Evolutionary conservation across 805 yeast species (phyloP), one percentile per base, ranked within the genome.

Genomic region (Wickerhamiella sorbophila): DNA sequence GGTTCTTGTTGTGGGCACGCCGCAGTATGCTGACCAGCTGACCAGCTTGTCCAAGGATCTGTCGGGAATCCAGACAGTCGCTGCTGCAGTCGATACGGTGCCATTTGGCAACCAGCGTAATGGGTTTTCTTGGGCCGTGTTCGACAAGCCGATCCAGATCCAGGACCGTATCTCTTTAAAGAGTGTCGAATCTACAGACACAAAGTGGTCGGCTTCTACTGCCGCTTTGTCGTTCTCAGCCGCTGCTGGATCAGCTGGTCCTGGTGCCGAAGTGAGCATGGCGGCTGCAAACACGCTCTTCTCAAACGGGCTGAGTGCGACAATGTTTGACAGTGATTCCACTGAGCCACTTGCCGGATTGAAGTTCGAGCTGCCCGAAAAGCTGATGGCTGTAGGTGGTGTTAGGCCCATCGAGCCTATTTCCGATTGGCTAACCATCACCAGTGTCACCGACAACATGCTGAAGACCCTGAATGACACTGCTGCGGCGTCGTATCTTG

Each of bases 401-500:
- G 45, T 44, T 32, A 39, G 44, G 20, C 54, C 55, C 1, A 46
- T 46, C 12, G 33, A 33, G 18, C 47, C 48, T 6, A 36, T 52
- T 17, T 41, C 47, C 4, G 51, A 44, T 18, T 33, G 33, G 24
- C 60, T 74, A 40, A 44, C 51, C 4, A 63, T 79, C 40, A 74
- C 83, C 0, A 56, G 62, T 2, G 64, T 65, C 43, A 64, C 67
- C 4, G 79, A 77, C 8, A 79, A 79, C 54, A 63, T 79, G 56
- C 62, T 79, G 47, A 75, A 77, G 54, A 50, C 66, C 5, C 67
- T 79, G 45, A 70, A 79, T 51, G 58, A 61, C 20, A 52, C 59
- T 41, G 67, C 83, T 0, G 84, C 86, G 0, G 70, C 85, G 0
- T 64, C 66, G 27, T 72, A 57, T 45, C 58, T 79, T 41, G 78